Evolutionary conservation across 805 yeast species (phyloP).

Genomic region (Myxozyma kluyveri): DNA sequence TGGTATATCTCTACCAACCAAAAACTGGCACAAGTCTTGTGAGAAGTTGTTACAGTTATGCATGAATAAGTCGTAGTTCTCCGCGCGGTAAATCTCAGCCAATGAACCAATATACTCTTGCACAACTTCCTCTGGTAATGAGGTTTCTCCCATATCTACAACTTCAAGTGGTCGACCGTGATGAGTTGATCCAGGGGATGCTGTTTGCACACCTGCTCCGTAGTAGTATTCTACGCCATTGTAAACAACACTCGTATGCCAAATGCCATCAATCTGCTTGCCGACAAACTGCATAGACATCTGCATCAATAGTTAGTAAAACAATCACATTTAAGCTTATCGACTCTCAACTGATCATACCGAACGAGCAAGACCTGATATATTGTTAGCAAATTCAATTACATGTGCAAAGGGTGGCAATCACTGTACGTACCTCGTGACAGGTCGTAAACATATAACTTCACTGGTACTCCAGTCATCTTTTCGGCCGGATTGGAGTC

Average conservation of each 20-base stretch:
- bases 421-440: constrained; percentile 38
- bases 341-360: too few species aligned
- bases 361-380: constrained; percentile 53
- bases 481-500: too few species aligned
- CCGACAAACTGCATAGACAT: constrained; percentile 53
- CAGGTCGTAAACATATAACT: constrained; percentile 61
- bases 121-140: constrained; percentile 51
- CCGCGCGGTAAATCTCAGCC: constrained; percentile 46
- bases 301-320: background rate
- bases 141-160: constrained; percentile 54
- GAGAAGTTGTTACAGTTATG: constrained; percentile 71
- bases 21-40: constrained; percentile 54
- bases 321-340: background rate
- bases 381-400: background rate
- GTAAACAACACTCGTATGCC: constrained; percentile 60
- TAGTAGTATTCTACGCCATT: constrained; percentile 57
- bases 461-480: too few species aligned
- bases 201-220: constrained; percentile 55
- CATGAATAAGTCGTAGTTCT: constrained; percentile 54
- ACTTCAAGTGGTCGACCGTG: constrained; percentile 58
- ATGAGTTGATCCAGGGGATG: constrained; percentile 53
- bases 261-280: constrained; percentile 53
- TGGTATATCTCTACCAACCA: constrained; percentile 57
- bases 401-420: background rate
- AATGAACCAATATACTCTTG: constrained; percentile 55